Evolutionary conservation across 768 basidiomycete species (phyloP), one percentile per base, ranked within the genome.

Genomic region (Ephemerocybe angulata): DNA sequence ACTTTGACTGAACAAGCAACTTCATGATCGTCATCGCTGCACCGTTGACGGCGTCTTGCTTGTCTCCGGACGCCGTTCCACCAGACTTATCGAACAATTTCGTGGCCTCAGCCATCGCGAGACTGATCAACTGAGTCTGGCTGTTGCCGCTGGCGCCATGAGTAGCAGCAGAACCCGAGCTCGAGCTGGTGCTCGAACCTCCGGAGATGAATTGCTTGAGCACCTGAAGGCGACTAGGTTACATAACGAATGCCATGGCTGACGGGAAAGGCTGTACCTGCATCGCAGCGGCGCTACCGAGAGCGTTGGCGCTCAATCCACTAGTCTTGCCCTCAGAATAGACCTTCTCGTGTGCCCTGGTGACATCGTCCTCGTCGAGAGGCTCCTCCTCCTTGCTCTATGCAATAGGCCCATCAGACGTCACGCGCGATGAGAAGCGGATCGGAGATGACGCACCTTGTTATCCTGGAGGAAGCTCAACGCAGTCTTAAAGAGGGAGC

Each of bases 1-100:
- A 75, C 68, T 87, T 85, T 38, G 80, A 83, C 64, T 88, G 84
- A 4, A 90, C 82, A 41, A 93, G 64, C 37, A 93, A 73, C 72
- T 94, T 93, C 81, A 91, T 85, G 54, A 90, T 82, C 0, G 87
- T 93, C 83, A 87, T 85, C 3, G 87, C 90, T 42, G 93, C 93
- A 12, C 87, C 81, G 55, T 88, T 90, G 63, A 95, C 84, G 8
- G 85, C 86, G 62, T 93, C 90, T 63, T 95, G 92, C 72, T 90
- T 90, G 65, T 78, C 78, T 10, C 86, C 85, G 11, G 81, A 78
- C 3, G 83, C 73, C 3, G 81, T 78, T 7, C 84, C 83, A 19
- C 87, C 87, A 24, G 80, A 76, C 58, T 79, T 71, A 62, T 91
- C 89, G 60, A 93, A 88, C 47, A 91, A 70, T 65, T 90, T 87